phyloP scores from a whole-genome alignment of 768 basidiomycete species.

The Artomyces pyxidatus region DNA sequence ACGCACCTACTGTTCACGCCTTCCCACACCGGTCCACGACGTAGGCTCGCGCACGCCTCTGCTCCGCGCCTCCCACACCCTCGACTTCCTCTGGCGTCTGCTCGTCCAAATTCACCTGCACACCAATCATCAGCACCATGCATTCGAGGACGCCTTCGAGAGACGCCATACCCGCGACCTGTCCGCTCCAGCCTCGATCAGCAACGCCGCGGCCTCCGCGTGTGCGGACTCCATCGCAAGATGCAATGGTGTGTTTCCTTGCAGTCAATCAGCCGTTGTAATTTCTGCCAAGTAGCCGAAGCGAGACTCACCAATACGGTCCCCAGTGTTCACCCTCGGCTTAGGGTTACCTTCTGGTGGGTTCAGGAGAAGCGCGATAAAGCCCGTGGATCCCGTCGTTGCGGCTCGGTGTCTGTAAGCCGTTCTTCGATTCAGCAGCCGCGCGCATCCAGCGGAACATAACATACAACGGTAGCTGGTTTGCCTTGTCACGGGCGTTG shows the following conservation, averaged over 20 bases:
- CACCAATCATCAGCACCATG: background rate
- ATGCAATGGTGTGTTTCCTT: slow-evolving; percentile 94
- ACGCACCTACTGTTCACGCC: too few species aligned
- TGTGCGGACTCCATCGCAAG: slow-evolving; percentile 96
- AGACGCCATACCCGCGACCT: slow-evolving; percentile 60
- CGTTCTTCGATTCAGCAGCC: background rate
- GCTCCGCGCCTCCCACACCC: slow-evolving; percentile 88
- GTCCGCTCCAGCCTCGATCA: slow-evolving; percentile 96
- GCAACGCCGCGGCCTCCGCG: slow-evolving; percentile 79
- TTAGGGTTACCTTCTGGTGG: slow-evolving; percentile 72
- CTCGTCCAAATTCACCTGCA: slow-evolving; percentile 74
- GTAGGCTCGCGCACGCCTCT: slow-evolving; percentile 70
- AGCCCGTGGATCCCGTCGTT: slow-evolving; percentile 88
- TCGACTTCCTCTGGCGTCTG: slow-evolving; percentile 83
- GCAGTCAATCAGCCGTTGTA: slow-evolving; percentile 8
- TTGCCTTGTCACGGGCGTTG: slow-evolving; percentile 90
- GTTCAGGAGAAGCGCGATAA: slow-evolving; percentile 78
- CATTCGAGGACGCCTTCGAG: slow-evolving; percentile 3
- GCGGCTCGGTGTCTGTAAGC: slow-evolving; percentile 81
- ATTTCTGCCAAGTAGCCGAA: slow-evolving; percentile 12
- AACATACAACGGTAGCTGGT: slow-evolving; percentile 81
- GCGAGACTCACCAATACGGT: slow-evolving; percentile 52
- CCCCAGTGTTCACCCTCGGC: slow-evolving; percentile 78
- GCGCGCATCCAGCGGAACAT: background rate
- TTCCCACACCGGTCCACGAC: slow-evolving; percentile 68